Base-by-base conservation (phyloP, 495 filamentous ascomycete species). In the Hypoxylon rickii region DNA sequence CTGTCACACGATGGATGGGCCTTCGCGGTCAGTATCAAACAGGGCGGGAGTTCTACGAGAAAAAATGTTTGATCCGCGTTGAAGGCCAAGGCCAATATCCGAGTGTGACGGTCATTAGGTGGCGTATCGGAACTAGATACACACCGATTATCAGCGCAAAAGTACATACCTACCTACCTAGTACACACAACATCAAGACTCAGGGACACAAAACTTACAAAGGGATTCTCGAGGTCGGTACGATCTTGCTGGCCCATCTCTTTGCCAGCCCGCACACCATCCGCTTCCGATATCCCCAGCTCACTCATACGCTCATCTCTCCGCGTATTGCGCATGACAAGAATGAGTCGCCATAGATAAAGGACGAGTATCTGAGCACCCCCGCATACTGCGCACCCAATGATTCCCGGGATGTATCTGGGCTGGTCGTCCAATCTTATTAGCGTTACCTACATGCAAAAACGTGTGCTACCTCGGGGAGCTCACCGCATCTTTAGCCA, bases 401-500 rank as follows among this genome's bases (percentile, higher is more conserved):
- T 56, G 4, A 32, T 55, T 8, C 48, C 57, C 12, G 48, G 41
- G 6, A 61, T 54, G 12, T 67, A 67, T 46, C 52, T 41, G 40
- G 61, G 53, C 52, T 64, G 3, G 12, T n/a, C n/a, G n/a, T n/a
- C n/a, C n/a, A n/a, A 15, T 3, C 31, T 50, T 12, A 34, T 56
- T 36, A 54, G 16, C 24, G 4, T 13, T n/a, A n/a, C n/a, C n/a
- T n/a, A n/a, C n/a, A n/a, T n/a, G n/a, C n/a, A n/a, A n/a, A n/a
- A n/a, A n/a, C n/a, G n/a, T n/a, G n/a, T n/a, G n/a, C n/a, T n/a
- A n/a, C n/a, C n/a, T n/a, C n/a, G n/a, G n/a, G n/a, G n/a, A 17
- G 31, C 64, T 50, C 49, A 64, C 61, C 10, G 80, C 80, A 40
- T 80, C 74, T n/a, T 74, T 70, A 0, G 73, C 70, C 42, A 75